Evolutionary conservation across 2,329 filamentous ascomycete genomes (phyloP), one percentile per base, ranked within the genome.

Genomic region (Colletotrichum lini): DNA sequence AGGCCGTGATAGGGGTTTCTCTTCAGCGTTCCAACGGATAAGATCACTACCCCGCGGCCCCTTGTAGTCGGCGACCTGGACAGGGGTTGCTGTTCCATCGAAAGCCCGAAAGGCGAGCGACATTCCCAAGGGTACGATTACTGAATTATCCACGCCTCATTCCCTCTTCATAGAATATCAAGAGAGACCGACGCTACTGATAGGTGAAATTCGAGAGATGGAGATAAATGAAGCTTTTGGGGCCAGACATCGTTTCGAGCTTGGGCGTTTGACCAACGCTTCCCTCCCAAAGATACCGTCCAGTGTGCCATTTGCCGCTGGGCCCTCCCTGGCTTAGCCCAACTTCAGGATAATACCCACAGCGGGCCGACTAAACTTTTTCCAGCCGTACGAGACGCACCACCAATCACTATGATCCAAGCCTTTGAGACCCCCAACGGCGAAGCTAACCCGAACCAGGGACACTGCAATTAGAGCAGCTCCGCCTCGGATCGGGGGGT

Each of bases 321-420:
- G 18, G 38, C 26, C n/a, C 5, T 50, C 67, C 67, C 42, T 56
- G 50, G n/a, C 23, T 30, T 53, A 59, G 62, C 38, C 49, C 60
- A 56, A 42, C 53, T 58, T 42, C 21, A 35, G 50, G n/a, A 47
- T 23, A 35, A 50, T 50, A 7, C 10, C 63, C 67, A 61, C 26
- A 47, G 40, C 47, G 15, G 15, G 18, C 16, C 21, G 38, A 58
- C 61, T 65, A 70, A 61, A 57, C 64, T 38, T 35, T 35, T 67
- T 66, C 26, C 45, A 53, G 61, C 40, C 38, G 42, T 50, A 57
- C 16, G n/a, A 65, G 30, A 30, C 59, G 7, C n/a, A n/a, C 30
- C 15, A 16, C 59, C 59, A 62, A 50, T 62, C 13, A 18, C 16
- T n/a, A 2, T 26, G 30, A 35, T 35, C 30, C 4, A 8, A 40